Conservation (phyloP, 106 monocot genomes). For the Amphibolis antarctica region DNA sequence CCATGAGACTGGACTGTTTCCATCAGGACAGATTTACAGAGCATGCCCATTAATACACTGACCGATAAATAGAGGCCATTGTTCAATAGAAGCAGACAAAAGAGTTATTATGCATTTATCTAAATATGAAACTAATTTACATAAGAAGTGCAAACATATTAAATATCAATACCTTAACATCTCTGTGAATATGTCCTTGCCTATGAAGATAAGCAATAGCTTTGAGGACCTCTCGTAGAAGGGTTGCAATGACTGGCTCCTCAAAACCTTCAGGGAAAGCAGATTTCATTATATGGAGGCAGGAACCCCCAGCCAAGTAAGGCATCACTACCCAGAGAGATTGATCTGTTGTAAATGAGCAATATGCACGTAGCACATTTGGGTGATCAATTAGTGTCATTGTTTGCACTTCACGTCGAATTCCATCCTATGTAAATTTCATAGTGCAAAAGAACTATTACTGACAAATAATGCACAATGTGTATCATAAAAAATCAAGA, state of each 20-base stretch:
- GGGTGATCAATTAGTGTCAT: slow-evolving; percentile 85
- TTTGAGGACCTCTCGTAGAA: slow-evolving; percentile 83
- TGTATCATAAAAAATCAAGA: too few relatives aligned
- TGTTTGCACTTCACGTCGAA: slow-evolving; percentile 89
- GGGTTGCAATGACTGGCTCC: slow-evolving; percentile 76
- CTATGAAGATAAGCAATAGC: slow-evolving; percentile 90
- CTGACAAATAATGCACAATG: background rate
- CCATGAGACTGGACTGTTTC: too few relatives aligned
- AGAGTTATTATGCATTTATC: too few relatives aligned
- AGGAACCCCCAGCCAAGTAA: slow-evolving; percentile 87
- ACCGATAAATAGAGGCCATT: too few relatives aligned
- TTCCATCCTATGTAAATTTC: slow-evolving; percentile 58
- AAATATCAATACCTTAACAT: slow-evolving; percentile 67
- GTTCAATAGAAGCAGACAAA: too few relatives aligned
- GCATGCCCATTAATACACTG: too few relatives aligned
- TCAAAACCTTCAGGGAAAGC: slow-evolving; percentile 85
- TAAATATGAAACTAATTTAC: too few relatives aligned
- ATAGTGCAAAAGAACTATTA: background rate
- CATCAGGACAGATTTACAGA: too few relatives aligned
- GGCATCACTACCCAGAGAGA: slow-evolving; percentile 96
- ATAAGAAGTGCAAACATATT: too few relatives aligned
- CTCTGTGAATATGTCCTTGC: slow-evolving; percentile 91
- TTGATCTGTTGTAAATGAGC: slow-evolving; percentile 72
- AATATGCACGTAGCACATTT: slow-evolving; percentile 74
- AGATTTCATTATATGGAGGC: slow-evolving; percentile 91